Base-by-base conservation (phyloP, 495 filamentous ascomycete species). In the Podospora pseudoanserina region DNA sequence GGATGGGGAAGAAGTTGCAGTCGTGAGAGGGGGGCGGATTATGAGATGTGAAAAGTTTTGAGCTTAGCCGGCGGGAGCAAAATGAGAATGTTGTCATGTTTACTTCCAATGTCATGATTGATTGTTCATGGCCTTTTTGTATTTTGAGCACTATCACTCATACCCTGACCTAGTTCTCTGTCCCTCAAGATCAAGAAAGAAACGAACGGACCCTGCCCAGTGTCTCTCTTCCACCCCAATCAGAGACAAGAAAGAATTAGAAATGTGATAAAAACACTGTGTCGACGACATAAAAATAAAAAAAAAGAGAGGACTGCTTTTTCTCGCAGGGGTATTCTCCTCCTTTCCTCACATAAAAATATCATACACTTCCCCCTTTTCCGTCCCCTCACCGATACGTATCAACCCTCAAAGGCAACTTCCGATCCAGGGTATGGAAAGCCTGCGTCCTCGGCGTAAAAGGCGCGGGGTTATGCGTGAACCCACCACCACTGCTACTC, bases 1-100 rank as follows among this genome's bases (percentile, higher is more conserved):
- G 91, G 1, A 89, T 93, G 84, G 85, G 85, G 60, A 80, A 87
- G 79, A 84, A 86, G 9, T 74, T 86, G 72, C 81, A 86, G 70
- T 49, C 39, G 5, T 49, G 39, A 49, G 15, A 1, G 39, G 13
- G 39, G 5, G 39, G 13, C 19, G 13, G 39, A 11, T 18, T 49
- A 49, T 49, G 39, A 49, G 39, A 49, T 49, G 13, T 49, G 39
- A 49, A 49, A 49, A 49, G 15, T 11, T 49, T 49, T 49, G 39
- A 49, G 39, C 39, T 11, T 13, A 49, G 13, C 39, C 5, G 39
- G 30, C 30, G 30, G 7, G 3, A 49, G 39, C 39, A 16, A 49
- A 49, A 49, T 49, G 39, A 49, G 13, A 11, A 11, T 49, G 6
- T 49, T 49, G 39, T 49, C 15, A 49, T 23, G 23, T 49, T 49